Evolutionary conservation across 352 stramenopile species (phyloP).

Genomic region (Phytophthora aleatoria): DNA sequence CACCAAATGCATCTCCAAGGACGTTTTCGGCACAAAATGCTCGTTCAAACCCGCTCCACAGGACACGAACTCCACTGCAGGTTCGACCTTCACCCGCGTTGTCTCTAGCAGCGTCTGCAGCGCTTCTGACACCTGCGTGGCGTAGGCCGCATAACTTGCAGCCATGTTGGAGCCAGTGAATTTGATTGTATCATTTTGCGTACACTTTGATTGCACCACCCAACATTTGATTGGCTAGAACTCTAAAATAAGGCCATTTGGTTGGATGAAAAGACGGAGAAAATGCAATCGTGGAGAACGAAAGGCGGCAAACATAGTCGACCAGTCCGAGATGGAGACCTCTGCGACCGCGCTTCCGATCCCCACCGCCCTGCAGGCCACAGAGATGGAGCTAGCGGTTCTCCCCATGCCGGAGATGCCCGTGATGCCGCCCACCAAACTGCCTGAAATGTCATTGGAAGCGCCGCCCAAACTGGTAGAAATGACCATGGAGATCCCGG

Average conservation of each 20-base stretch:
- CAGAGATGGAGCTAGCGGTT: slow-evolving; percentile 10
- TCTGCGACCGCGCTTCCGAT: background rate
- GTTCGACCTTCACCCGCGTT: slow-evolving; percentile 40
- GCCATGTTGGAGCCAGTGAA: slow-evolving; percentile 37
- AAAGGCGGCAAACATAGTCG: slow-evolving; percentile 38
- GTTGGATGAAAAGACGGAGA: slow-evolving; percentile 21
- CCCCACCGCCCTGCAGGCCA: slow-evolving; percentile 10
- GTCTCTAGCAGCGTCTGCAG: slow-evolving; percentile 42
- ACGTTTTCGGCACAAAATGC: slow-evolving; percentile 46
- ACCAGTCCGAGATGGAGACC: slow-evolving; percentile 25
- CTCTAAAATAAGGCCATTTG: background rate
- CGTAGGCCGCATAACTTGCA: slow-evolving; percentile 31
- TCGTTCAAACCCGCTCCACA: slow-evolving; percentile 28
- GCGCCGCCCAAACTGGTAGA: slow-evolving; percentile 14
- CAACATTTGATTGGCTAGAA: slow-evolving; percentile 10
- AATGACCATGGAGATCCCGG: slow-evolving; percentile 10
- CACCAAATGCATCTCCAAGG: slow-evolving; percentile 53
- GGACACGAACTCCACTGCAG: slow-evolving; percentile 39
- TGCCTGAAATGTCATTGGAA: slow-evolving; percentile 14
- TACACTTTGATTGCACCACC: slow-evolving; percentile 14
- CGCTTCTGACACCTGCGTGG: slow-evolving; percentile 26
- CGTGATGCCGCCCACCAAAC: slow-evolving; percentile 10
- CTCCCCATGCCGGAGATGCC: slow-evolving; percentile 20
- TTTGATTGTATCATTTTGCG: slow-evolving; percentile 48
- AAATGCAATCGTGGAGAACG: background rate